These are phyloP conservation scores for Cladophialophora exuberans DNA, from an alignment of 2,329 filamentous ascomycete genomes.

Conservation along the genomic window DNA sequence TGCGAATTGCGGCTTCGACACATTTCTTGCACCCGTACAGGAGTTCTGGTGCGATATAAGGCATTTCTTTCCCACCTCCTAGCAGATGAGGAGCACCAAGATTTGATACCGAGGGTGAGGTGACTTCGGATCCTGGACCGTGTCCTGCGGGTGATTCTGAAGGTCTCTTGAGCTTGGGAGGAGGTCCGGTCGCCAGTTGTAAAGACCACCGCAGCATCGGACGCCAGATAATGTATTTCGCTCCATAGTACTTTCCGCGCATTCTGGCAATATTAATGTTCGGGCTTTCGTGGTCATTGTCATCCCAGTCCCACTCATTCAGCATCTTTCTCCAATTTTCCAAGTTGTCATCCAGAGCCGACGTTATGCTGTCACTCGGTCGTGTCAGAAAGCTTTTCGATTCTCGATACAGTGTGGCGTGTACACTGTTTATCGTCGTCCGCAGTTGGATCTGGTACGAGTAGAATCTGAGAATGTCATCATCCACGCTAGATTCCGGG, in stretches of 20 bases:
- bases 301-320: slow-evolving; percentile 60
- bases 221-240: slow-evolving; percentile 84
- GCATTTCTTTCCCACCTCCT: slow-evolving; percentile 41
- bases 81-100: slow-evolving; percentile 37
- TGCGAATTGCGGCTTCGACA: slow-evolving; percentile 76
- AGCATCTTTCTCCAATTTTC: slow-evolving; percentile 58
- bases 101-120: slow-evolving; percentile 42
- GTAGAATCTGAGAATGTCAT: slow-evolving; percentile 50
- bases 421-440: slow-evolving; percentile 40
- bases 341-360: slow-evolving; percentile 52
- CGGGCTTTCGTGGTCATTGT: slow-evolving; percentile 69
- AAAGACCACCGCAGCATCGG: slow-evolving; percentile 70
- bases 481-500: slow-evolving; percentile 14
- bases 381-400: slow-evolving; percentile 46
- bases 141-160: slow-evolving; percentile 40
- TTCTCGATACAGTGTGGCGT: slow-evolving; percentile 44
- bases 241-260: slow-evolving; percentile 93
- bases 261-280: slow-evolving; percentile 83
- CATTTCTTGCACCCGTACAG: slow-evolving; percentile 62
- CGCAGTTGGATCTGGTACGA: slow-evolving; percentile 64
- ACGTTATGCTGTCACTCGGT: slow-evolving; percentile 38
- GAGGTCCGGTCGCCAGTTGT: slow-evolving; percentile 39
- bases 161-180: slow-evolving; percentile 10
- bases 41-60: slow-evolving; percentile 32
- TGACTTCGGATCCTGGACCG: slow-evolving; percentile 39